phyloP scores from a whole-genome alignment of 495 filamentous ascomycete species.

The Neurospora terricola region DNA sequence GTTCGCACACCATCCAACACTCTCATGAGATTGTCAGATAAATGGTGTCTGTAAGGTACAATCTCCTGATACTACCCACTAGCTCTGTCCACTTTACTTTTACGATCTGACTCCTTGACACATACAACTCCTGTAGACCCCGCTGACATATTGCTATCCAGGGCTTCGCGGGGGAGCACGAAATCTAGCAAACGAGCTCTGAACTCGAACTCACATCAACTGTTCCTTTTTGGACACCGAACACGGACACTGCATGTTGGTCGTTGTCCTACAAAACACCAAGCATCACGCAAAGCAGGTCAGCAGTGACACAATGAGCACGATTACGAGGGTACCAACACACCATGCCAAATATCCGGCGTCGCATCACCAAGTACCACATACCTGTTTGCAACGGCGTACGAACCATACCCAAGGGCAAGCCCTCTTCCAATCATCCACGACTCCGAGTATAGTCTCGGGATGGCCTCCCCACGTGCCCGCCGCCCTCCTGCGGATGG shows the following conservation, averaged over 20 bases:
- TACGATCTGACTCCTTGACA: background rate
- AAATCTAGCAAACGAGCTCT: background rate
- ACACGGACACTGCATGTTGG: background rate
- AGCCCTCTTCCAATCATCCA: background rate
- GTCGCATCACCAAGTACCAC: background rate
- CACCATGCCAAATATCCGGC: background rate
- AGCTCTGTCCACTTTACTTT: background rate
- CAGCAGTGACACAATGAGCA: background rate
- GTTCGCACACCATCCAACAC: background rate
- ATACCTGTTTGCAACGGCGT: background rate
- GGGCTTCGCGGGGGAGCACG: background rate
- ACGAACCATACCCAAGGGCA: background rate
- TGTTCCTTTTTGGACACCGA: background rate
- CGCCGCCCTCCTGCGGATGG: background rate
- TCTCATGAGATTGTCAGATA: background rate
- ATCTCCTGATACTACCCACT: background rate
- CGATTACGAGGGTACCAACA: background rate
- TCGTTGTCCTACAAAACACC: background rate
- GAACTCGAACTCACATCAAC: background rate
- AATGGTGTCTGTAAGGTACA: background rate
- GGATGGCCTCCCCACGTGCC: background rate
- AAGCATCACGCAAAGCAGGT: background rate
- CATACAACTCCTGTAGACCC: background rate
- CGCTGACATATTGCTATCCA: background rate
- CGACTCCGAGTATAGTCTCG: background rate